A percentile compares a stretch with the other conserved stretches of the same genome.
phyloP scores from a whole-genome alignment of 2,329 filamentous ascomycete genomes.

The Xylariaceae sp. region DNA sequence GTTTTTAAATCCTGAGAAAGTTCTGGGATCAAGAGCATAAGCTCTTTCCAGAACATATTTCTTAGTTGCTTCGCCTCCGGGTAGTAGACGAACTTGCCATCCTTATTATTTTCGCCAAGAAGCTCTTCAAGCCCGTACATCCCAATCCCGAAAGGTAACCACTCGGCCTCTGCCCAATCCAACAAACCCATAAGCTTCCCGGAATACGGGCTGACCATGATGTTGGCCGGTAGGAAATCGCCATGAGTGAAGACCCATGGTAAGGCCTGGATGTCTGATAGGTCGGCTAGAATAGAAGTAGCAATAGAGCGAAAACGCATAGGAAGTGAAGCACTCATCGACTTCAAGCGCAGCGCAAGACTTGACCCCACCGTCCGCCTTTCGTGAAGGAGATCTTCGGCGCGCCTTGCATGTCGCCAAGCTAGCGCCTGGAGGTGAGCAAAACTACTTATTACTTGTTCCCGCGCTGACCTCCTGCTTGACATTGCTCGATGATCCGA shows the following conservation, averaged over 20 bases:
- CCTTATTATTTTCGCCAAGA: conserved; percentile 53
- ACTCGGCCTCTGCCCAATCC: conserved; percentile 71
- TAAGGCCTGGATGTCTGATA: conserved; percentile 49
- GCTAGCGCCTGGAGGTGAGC: conserved; percentile 49
- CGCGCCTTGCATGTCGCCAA: conserved; percentile 41
- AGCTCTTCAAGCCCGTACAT: conserved; percentile 68
- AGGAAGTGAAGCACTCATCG: conserved; percentile 47
- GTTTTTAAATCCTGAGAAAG: conserved; percentile 37
- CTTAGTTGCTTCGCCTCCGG: conserved; percentile 52
- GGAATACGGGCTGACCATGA: conserved; percentile 55
- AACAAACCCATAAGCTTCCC: conserved; percentile 60
- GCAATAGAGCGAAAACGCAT: conserved; percentile 42
- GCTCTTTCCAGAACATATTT: conserved; percentile 55
- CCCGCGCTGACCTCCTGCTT: conserved; percentile 23
- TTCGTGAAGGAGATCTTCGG: conserved; percentile 14
- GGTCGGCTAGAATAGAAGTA: conserved; percentile 34
- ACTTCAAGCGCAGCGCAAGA: conserved; percentile 48
- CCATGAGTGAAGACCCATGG: conserved; percentile 67
- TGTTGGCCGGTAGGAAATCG: conserved; percentile 64
- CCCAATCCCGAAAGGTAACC: conserved; percentile 64
- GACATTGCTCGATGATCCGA: conserved; percentile 38
- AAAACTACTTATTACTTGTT: conserved; percentile 50
- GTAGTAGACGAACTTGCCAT: conserved; percentile 52
- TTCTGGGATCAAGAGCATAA: conserved; percentile 46
- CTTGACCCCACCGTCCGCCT: conserved; percentile 50